Conservation (phyloP, 1,284 basidiomycete species). For the Ustilago nuda region DNA sequence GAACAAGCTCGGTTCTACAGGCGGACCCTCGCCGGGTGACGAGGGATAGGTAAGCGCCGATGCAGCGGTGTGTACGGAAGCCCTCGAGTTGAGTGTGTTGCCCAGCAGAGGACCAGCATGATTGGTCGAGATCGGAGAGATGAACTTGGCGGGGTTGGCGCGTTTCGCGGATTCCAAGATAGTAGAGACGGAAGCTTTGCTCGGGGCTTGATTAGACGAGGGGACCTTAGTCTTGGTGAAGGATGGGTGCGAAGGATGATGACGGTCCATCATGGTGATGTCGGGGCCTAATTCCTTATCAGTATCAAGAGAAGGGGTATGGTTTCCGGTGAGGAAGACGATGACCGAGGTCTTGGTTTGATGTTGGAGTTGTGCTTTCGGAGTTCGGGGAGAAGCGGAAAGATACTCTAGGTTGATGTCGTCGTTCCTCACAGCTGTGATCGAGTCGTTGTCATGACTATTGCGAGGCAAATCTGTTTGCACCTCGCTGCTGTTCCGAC, state of each 20-base stretch:
- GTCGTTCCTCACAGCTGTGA: constrained; percentile 41
- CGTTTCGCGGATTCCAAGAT: constrained; percentile 46
- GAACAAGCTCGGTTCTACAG: constrained; percentile 48
- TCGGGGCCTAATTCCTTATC: neutral
- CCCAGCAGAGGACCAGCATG: constrained; percentile 22
- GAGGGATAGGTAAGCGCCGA: constrained; percentile 15
- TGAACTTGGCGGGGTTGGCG: constrained; percentile 11
- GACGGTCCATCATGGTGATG: constrained; percentile 28
- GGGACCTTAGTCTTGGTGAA: constrained; percentile 12
- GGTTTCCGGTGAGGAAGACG: neutral
- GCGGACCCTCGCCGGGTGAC: constrained; percentile 22
- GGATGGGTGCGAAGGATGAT: constrained; percentile 25
- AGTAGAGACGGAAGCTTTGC: constrained; percentile 37
- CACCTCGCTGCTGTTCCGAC: constrained; percentile 1
- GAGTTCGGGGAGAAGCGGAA: neutral
- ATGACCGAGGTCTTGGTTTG: neutral
- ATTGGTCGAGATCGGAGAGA: neutral
- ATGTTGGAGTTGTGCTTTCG: neutral
- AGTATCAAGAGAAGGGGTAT: neutral
- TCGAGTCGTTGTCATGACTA: constrained; percentile 37
- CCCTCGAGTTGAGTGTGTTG: constrained; percentile 26
- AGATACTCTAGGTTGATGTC: constrained; percentile 4
- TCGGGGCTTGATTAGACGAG: constrained; percentile 9
- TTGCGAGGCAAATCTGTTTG: constrained; percentile 6
- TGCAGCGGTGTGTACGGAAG: constrained; percentile 7